Base-by-base conservation (phyloP, 768 basidiomycete genomes). In the Hirschioporus abietinus region DNA sequence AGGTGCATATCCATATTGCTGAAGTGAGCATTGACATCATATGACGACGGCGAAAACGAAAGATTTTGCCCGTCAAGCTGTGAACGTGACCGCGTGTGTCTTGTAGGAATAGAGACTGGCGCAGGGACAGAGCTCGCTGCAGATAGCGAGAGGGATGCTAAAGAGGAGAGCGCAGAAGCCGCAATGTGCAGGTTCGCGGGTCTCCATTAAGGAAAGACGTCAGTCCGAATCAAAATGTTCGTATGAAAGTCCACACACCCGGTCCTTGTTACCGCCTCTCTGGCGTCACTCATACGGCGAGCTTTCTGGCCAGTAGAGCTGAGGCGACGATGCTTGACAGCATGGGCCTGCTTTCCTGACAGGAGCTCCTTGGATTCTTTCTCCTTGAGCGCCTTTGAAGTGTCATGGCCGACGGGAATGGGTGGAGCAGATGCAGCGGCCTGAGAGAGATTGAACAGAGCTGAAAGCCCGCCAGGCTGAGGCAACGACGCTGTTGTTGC, bases 261-360 rank as follows among this genome's bases (percentile, higher is more conserved):
- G 64, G 89, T 89, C 63, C 92, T 82, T 66, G 80, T 81, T 63
- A 89, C 88, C 59, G 92, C 92, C 75, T 92, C 91, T 63, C 89
- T 81, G 26, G 91, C 91, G 75, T 93, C 92, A 75, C 90, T 92
- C 69, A 91, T 74, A 66, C 92, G 80, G 71, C 92, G 83, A 73
- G 86, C 85, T 26, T 84, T 81, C 76, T 90, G 86, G 23, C 90
- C 88, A 12, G 86, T 82, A 0, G 91, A 92, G 20, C 89, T 87
- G 23, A 91, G 77, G 20, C 91, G 82, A 64, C 91, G 86, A 74
- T 91, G 89, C 71, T 89, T 84, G 67, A 69, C 69, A 12, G 72
- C 72, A 36, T 76, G 76, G 3, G 69, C 70, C 23, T 34, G 25
- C 15, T 34, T 34, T 25, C 60, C 60, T 25, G 25, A 25, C 60